These are phyloP conservation scores for Phytophthora europaea DNA, from an alignment of 352 stramenopile species.

Conservation along the genomic window DNA sequence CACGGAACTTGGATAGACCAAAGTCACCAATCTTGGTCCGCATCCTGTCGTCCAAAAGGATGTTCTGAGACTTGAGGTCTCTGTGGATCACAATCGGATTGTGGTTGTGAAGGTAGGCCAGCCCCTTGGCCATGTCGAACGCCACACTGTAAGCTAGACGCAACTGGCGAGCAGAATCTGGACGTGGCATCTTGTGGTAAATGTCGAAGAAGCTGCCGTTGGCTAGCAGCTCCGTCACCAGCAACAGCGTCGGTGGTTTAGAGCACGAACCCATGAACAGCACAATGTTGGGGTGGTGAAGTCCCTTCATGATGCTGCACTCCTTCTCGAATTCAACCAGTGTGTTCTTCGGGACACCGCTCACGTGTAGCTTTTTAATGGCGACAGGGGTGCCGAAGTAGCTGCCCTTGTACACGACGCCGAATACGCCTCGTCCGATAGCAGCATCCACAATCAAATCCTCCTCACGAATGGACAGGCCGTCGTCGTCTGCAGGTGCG, in stretches of 20 bases:
- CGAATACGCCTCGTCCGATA: constrained; percentile 85
- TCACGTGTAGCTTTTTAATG: constrained; percentile 89
- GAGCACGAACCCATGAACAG: constrained; percentile 98
- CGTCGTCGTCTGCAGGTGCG: constrained; percentile 63
- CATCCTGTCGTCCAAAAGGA: constrained; percentile 86
- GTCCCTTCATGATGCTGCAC: constrained; percentile 87
- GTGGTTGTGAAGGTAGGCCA: constrained; percentile 98
- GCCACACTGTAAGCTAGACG: constrained; percentile 82
- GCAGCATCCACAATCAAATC: constrained; percentile 74
- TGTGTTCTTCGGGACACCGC: constrained; percentile 84
- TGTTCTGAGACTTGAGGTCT: constrained; percentile 86
- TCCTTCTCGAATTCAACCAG: constrained; percentile 87
- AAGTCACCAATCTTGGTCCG: constrained; percentile 89
- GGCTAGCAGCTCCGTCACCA: constrained; percentile 95
- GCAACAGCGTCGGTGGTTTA: constrained; percentile 96
- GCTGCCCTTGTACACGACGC: constrained; percentile 84
- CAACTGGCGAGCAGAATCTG: constrained; percentile 62
- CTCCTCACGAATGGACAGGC: constrained; percentile 82
- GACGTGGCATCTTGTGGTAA: constrained; percentile 84
- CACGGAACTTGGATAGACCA: constrained; percentile 84
- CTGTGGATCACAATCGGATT: constrained; percentile 98
- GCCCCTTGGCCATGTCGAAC: constrained; percentile 93
- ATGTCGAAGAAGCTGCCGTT: constrained; percentile 91
- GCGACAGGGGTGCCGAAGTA: constrained; percentile 88
- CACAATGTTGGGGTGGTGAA: constrained; percentile 98